Conservation (phyloP, 2,329 filamentous ascomycete species). For the Ophiostoma tasmaniense region DNA sequence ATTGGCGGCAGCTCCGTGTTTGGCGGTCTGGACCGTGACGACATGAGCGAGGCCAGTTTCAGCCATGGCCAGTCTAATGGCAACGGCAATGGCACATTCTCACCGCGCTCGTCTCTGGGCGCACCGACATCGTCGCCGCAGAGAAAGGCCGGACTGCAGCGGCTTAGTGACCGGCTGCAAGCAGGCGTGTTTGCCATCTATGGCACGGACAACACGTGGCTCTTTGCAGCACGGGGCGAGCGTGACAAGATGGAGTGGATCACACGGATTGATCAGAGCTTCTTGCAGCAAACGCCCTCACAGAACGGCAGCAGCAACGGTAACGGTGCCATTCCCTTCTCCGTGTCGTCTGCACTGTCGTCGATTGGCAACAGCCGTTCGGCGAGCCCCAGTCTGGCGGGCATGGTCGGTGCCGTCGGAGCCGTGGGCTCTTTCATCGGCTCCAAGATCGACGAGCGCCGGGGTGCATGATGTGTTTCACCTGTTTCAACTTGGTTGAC, state of each 20-base stretch:
- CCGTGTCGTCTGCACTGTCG: slow-evolving; percentile 24
- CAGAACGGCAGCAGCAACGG: slow-evolving; percentile 29
- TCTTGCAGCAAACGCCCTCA: slow-evolving; percentile 28
- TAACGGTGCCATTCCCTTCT: slow-evolving; percentile 22
- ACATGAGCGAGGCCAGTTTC: slow-evolving; percentile 4
- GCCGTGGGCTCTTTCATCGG: slow-evolving; percentile 12
- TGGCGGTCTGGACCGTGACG: slow-evolving; percentile 15
- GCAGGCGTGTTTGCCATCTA: slow-evolving; percentile 89
- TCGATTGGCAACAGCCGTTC: slow-evolving; percentile 36
- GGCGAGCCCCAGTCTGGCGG: slow-evolving; percentile 28
- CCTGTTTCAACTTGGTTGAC: slow-evolving; percentile 1
- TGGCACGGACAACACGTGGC: slow-evolving; percentile 86
- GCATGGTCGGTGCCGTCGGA: slow-evolving; percentile 10
- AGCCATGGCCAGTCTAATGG: neutral
- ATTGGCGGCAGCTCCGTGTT: slow-evolving; percentile 13
- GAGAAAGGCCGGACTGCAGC: slow-evolving; percentile 39
- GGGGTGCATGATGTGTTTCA: neutral
- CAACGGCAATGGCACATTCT: slow-evolving; percentile 13
- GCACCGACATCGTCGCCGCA: slow-evolving; percentile 7
- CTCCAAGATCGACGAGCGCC: slow-evolving; percentile 9
- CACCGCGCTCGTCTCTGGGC: slow-evolving; percentile 2
- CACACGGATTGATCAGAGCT: slow-evolving; percentile 81
- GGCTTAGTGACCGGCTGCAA: slow-evolving; percentile 50
- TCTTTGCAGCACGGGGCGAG: slow-evolving; percentile 85
- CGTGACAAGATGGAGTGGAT: slow-evolving; percentile 97